These are phyloP conservation scores for Escovopsis sp. DNA, from an alignment of 2,329 filamentous ascomycete genomes.

Conservation along the genomic window DNA sequence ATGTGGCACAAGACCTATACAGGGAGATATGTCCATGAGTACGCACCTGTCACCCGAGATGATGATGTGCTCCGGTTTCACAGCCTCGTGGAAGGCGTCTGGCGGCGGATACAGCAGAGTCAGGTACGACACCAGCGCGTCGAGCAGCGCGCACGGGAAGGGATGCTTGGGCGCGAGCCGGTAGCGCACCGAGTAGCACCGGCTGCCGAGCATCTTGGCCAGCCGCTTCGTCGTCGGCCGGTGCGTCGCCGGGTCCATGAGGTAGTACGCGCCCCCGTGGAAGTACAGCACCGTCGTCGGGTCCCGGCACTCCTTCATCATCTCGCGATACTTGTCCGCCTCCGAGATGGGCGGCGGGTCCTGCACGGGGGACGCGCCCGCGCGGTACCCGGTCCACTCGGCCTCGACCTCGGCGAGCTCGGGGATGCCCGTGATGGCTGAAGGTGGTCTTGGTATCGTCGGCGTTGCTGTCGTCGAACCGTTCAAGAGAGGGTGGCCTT, in stretches of 20 bases:
- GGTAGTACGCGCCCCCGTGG: constrained; percentile 61
- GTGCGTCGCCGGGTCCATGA: constrained; percentile 56
- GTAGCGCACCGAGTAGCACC: constrained; percentile 60
- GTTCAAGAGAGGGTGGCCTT: neutral
- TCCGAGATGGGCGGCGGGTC: constrained; percentile 43
- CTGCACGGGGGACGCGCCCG: constrained; percentile 33
- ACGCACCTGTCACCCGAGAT: constrained; percentile 52
- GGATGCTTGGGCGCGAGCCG: constrained; percentile 59
- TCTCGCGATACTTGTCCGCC: constrained; percentile 44
- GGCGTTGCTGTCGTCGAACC: neutral
- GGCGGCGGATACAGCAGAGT: constrained; percentile 57
- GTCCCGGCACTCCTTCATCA: constrained; percentile 53
- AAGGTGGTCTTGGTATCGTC: neutral
- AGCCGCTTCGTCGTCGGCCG: constrained; percentile 43
- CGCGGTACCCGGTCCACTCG: constrained; percentile 63
- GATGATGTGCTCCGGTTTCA: constrained; percentile 51
- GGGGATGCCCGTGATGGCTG: constrained; percentile 23
- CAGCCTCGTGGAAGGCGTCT: constrained; percentile 49
- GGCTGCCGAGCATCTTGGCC: constrained; percentile 50
- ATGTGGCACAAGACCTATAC: neutral
- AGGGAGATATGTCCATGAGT: neutral
- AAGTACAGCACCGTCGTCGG: constrained; percentile 56
- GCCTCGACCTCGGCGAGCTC: constrained; percentile 45
- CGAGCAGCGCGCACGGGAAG: constrained; percentile 61
- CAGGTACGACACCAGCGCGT: constrained; percentile 59